These are phyloP conservation scores for Debaryomyces prosopidis DNA, from an alignment of 805 yeast genomes.

Conservation along the genomic window DNA sequence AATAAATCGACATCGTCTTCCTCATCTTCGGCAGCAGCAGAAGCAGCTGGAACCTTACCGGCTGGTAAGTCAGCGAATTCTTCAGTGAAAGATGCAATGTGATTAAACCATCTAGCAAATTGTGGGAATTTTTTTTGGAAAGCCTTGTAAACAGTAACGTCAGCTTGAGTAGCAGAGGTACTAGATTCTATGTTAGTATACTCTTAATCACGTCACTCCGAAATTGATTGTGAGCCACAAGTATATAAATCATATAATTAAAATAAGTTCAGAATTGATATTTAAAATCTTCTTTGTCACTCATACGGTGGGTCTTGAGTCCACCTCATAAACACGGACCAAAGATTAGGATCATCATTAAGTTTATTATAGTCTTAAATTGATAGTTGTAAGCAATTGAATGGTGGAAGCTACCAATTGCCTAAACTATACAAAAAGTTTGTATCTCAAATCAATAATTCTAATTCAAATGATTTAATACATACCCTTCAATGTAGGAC, in stretches of 20 bases:
- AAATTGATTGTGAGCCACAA: too few relatives aligned
- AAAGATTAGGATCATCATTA: conserved; percentile 70
- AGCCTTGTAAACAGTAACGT: conserved; percentile 90
- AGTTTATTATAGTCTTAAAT: neutral
- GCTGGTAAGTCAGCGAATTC: conserved; percentile 84
- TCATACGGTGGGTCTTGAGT: conserved; percentile 93
- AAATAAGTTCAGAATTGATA: conserved; percentile 18
- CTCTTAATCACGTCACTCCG: neutral
- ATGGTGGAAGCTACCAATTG: neutral
- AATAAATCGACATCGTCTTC: conserved; percentile 91
- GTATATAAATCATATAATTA: neutral
- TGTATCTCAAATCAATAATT: neutral
- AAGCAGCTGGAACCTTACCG: conserved; percentile 64
- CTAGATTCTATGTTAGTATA: conserved; percentile 44
- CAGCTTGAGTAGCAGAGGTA: conserved; percentile 92
- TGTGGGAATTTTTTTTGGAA: conserved; percentile 90
- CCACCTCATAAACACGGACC: conserved; percentile 99
- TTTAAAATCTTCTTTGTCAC: conserved; percentile 59
- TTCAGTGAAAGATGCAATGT: conserved; percentile 89
- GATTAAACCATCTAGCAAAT: conserved; percentile 98
- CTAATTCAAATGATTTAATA: conserved; percentile 18
- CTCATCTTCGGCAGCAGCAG: conserved; percentile 74
- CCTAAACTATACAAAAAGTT: too few relatives aligned
- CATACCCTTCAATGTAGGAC: conserved; percentile 96
- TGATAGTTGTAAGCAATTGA: neutral